These are phyloP conservation scores for Onygena corvina DNA, from an alignment of 2,329 filamentous ascomycete species.

Conservation along the genomic window DNA sequence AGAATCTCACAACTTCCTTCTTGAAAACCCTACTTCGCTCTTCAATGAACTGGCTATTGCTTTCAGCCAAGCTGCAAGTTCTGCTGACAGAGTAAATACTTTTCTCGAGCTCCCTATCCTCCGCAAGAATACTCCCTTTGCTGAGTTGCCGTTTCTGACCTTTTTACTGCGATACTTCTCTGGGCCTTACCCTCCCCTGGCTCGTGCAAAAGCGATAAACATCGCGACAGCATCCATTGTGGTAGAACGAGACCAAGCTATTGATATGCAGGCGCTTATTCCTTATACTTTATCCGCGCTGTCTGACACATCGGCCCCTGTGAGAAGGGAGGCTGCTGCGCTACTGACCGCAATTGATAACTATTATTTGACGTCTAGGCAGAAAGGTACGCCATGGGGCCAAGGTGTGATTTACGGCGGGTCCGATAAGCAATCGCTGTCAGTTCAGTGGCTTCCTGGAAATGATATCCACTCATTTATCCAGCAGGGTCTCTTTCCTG, in stretches of 20 bases:
- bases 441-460: conserved; percentile 46
- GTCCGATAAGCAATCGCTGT: conserved; percentile 36
- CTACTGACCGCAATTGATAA: conserved; percentile 48
- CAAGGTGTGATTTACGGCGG: conserved; percentile 53
- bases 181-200: conserved; percentile 56
- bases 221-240: conserved; percentile 46
- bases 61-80: conserved; percentile 27
- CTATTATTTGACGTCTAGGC: conserved; percentile 39
- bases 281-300: conserved; percentile 69
- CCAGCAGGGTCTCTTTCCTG: conserved; percentile 55
- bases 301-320: conserved; percentile 59
- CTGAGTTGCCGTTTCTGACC: conserved; percentile 56
- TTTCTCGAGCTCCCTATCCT: conserved; percentile 32
- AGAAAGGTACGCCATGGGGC: conserved; percentile 43
- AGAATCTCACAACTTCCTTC: conserved; percentile 30
- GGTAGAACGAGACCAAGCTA: conserved; percentile 38
- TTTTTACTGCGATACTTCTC: conserved; percentile 69
- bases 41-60: conserved; percentile 31
- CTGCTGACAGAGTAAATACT: conserved; percentile 22
- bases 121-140: conserved; percentile 36
- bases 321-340: conserved; percentile 63
- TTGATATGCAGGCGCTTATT: conserved; percentile 66
- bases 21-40: conserved; percentile 22
- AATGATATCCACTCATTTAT: conserved; percentile 52
- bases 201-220: conserved; percentile 57